Percentiles rank a stretch among this genome's conserved stretches.
Conservation (phyloP, 2,329 filamentous ascomycete species). For the Sclerotinia subarctica region DNA sequence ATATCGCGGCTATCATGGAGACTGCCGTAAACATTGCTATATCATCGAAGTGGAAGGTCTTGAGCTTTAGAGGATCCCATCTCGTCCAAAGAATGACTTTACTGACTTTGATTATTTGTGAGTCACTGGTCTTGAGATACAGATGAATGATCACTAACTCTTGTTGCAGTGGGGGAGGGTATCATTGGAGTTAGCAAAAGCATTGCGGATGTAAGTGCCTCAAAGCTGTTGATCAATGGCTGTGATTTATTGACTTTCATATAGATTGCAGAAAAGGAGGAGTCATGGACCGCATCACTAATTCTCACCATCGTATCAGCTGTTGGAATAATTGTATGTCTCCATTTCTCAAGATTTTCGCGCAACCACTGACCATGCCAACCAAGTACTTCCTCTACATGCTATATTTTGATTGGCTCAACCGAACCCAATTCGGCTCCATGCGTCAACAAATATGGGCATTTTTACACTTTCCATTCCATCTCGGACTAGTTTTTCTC, state of each 20-base stretch:
- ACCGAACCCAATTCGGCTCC: conserved; percentile 26
- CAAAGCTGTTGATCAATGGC: background rate
- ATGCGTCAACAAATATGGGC: conserved; percentile 41
- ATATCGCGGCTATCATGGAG: conserved; percentile 30
- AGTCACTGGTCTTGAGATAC: background rate
- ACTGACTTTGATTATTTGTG: conserved; percentile 53
- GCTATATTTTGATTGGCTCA: conserved; percentile 33
- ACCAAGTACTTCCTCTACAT: conserved; percentile 32
- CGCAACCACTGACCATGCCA: background rate
- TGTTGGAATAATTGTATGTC: conserved; percentile 14
- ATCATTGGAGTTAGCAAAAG: conserved; percentile 32
- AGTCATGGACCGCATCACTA: background rate
- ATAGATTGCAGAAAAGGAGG: conserved; percentile 3
- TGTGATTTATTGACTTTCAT: background rate
- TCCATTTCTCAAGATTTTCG: background rate
- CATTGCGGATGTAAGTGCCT: conserved; percentile 25
- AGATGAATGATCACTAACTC: background rate
- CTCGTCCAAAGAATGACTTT: conserved; percentile 57
- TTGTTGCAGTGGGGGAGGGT: conserved; percentile 30
- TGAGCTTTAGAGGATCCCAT: conserved; percentile 56
- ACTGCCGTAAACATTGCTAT: conserved; percentile 29
- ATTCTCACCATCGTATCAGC: conserved; percentile 10
- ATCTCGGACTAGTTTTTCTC: conserved; percentile 53
- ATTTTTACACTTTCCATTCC: conserved; percentile 54
- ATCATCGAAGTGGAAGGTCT: conserved; percentile 29